Base-by-base conservation (phyloP, 2,329 filamentous ascomycete species). In the Colletotrichum karsti region DNA sequence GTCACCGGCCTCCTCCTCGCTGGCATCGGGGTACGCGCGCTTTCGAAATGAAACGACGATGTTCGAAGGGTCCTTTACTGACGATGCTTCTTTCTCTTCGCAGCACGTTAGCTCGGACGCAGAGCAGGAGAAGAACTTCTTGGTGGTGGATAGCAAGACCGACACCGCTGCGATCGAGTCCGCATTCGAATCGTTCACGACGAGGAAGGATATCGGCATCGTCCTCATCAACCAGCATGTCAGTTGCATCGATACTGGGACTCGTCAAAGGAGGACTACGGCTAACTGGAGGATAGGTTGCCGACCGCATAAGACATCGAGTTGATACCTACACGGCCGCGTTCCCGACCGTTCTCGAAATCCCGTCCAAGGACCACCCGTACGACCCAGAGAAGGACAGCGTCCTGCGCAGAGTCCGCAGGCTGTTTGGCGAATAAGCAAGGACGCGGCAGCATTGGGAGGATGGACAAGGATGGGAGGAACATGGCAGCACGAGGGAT, bases 301-400 rank as follows among this genome's bases (percentile, higher is more conserved):
- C 96, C 57, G 96, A 99, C 79, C 90, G 90, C 78, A 99, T 99
- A 88, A 90, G 96, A 79, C 89, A 95, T 78, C 90, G 91, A 69
- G 92, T 99, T 73, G 96, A 99, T 80, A 90, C 90, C 39, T 98
- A 97, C 82, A 95, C 94, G 20, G 93, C 95, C 55, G 95, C 96
- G 5, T 99, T 99, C 82, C 96, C 96, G n/a, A 92, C 94, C 22
- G 88, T 99, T 61, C 90, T 99, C 65, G 96, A 99, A 81, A 98
- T 99, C 69, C 96, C 96, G 24, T 97, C 94, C 83, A 99, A 99
- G 86, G 96, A 99, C 80, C 96, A 99, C 79, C 96, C 96, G 2
- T 99, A 99, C 78, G 95, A 99, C 75, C 96, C 96, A 0, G 96
- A 99, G 83, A 99, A 99, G 85, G 96, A 99, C 80, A 98, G 95